Evolutionary conservation across 2,329 filamentous ascomycete species (phyloP).

Genomic region (Penicillium verrucosum): DNA sequence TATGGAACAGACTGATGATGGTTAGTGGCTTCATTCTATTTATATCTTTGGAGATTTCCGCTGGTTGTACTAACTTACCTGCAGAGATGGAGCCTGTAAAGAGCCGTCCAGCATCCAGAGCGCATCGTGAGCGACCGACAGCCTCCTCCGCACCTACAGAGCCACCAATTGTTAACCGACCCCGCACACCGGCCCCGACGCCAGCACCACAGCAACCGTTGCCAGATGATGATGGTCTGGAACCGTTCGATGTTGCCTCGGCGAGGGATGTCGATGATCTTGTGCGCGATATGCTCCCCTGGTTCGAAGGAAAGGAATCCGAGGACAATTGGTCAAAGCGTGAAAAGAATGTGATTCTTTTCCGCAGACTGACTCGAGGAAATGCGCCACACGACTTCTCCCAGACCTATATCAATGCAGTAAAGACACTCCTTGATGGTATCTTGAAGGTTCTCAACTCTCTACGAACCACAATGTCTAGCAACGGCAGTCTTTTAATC

Average conservation of each 20-base stretch:
- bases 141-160: slow-evolving; percentile 11
- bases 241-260: slow-evolving; percentile 80
- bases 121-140: slow-evolving; percentile 18
- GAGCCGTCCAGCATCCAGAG: slow-evolving; percentile 21
- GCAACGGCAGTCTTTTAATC: slow-evolving; percentile 76
- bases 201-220: slow-evolving; percentile 9
- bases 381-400: slow-evolving; percentile 78
- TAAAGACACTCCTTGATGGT: slow-evolving; percentile 76
- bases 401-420: slow-evolving; percentile 64
- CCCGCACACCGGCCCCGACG: slow-evolving; percentile 18
- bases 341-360: slow-evolving; percentile 73
- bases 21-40: slow-evolving; percentile 10
- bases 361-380: slow-evolving; percentile 75
- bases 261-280: slow-evolving; percentile 84
- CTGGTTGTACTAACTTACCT: neutral
- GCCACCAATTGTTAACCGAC: slow-evolving; percentile 35
- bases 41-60: neutral
- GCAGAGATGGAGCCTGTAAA: slow-evolving; percentile 21
- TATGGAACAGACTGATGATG: slow-evolving; percentile 21
- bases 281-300: slow-evolving; percentile 73
- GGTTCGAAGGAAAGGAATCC: slow-evolving; percentile 83
- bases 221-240: slow-evolving; percentile 66
- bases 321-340: slow-evolving; percentile 88
- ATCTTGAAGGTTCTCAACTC: slow-evolving; percentile 83
- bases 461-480: slow-evolving; percentile 82